Base-by-base conservation (phyloP, 2,329 filamentous ascomycete genomes). In the Alternaria gaisen region DNA sequence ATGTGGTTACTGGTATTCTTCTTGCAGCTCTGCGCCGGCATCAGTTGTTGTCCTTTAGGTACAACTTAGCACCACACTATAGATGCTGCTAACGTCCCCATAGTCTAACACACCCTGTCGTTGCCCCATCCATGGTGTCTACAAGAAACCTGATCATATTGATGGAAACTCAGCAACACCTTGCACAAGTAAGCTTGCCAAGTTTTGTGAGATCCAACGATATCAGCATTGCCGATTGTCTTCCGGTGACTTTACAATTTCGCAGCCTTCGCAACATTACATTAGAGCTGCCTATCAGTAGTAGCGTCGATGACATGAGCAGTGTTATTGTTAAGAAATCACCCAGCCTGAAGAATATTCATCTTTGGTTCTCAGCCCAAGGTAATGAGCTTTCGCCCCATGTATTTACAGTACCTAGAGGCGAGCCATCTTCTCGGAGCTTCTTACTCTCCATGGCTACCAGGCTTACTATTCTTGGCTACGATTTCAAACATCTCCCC, bases 11-110 rank as follows among this genome's bases (percentile, higher is more conserved):
- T 16, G 16, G 46, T 10, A 36, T 47, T 8, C 28, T 58, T 5
- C 26, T 58, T 24, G 47, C 47, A 26, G 46, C 38, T 18, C 24
- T 58, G 38, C 34, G 38, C 16, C 28, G 42, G 22, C 12, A 58
- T 30, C 40, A 52, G 20, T 12, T 58, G 20, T 34, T 26, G 3
- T 58, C 56, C 11, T 53, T 53, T 12, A 41, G 56, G 56, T 53
- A 52, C 36, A 38, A 26, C 16, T 9, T 8, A 38, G 32, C 26
- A 12, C 18, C n/a, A 12, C 26, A 16, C 5, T 10, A n/a, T 22
- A 18, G 40, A 12, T 30, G 16, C 18, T 50, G 20, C 47, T 50
- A 24, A 40, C 24, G 5, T n/a, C 28, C 5, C n/a, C 14, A 14
- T 36, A 42, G 34, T 12, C 28, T 30, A 24, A 47, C 14, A n/a